Base-by-base conservation (phyloP, 805 yeast genomes). In the Candida chilensis region DNA sequence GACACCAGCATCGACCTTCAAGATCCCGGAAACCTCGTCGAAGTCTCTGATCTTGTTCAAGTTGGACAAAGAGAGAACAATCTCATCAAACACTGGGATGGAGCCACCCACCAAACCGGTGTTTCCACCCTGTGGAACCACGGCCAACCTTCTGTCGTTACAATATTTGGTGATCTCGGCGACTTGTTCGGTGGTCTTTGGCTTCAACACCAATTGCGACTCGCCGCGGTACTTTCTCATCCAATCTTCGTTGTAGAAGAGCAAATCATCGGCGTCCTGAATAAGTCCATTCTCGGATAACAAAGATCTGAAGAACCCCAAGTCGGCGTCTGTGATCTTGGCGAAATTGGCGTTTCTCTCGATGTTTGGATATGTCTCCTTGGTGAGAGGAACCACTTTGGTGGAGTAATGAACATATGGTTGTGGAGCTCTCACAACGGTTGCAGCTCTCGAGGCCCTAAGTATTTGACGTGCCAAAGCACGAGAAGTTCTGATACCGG, bases 51-150 rank as follows among this genome's bases (percentile, higher is more conserved):
- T 69, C 47, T 79, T 70, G 64, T 85, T 85, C 64, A 90, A 44
- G 44, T 68, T 71, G 20, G 81, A 57, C 29, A 87, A 58, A 3
- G 86, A 79, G 16, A 88, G 42, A 16, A 88, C 71, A 29, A 88
- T 73, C 57, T 88, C 97, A 54, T 88, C 97, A 54, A 86, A 88
- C 1, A 88, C 78, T 0, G 96, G 96, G 13, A 78, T 74, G 4
- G 95, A 81, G 4, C 96, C 97, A 39, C 96, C 97, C 25, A 88
- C 97, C 27, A 88, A 67, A 17, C 96, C 96, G 1, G 96, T 90
- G 57, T 90, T 88, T 42, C 97, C 97, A 49, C 96, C 96, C 58
- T 90, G 96, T 11, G 97, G 96, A 7, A 86, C 95, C 28, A 88
- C 75, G 0, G 96, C 95, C 17, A 88, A 55, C 36, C 68, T 72